Conservation (phyloP, 1,284 basidiomycete species). For the Malassezia caprae region DNA sequence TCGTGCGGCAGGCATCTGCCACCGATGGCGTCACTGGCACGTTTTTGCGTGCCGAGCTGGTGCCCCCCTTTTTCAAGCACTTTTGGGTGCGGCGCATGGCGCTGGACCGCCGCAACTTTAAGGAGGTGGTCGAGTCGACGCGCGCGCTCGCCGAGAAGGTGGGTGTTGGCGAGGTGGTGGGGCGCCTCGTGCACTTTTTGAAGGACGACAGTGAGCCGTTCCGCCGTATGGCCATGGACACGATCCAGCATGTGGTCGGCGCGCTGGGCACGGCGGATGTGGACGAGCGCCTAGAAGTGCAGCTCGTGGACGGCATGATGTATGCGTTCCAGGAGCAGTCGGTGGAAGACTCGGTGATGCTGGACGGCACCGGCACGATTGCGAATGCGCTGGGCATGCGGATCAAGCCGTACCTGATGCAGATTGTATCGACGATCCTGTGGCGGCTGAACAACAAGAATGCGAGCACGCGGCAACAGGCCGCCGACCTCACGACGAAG, state of each 20-base stretch:
- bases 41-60: constrained; percentile 70
- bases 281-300: constrained; percentile 85
- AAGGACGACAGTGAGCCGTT: constrained; percentile 77
- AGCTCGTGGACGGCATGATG: constrained; percentile 94
- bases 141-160: constrained; percentile 94
- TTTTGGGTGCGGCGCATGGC: constrained; percentile 96
- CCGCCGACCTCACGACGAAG: constrained; percentile 87
- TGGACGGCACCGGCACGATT: constrained; percentile 94
- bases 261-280: constrained; percentile 89
- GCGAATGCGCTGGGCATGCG: constrained; percentile 91
- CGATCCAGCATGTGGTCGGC: constrained; percentile 89
- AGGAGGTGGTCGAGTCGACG: constrained; percentile 95
- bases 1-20: constrained; percentile 95
- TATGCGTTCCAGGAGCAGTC: constrained; percentile 99
- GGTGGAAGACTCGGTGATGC: constrained; percentile 95
- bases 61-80: constrained; percentile 98
- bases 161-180: constrained; percentile 89
- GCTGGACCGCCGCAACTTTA: constrained; percentile 86
- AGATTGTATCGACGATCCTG: constrained; percentile 97
- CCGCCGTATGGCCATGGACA: constrained; percentile 99
- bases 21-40: constrained; percentile 59
- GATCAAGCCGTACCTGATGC: constrained; percentile 96
- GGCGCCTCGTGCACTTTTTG: constrained; percentile 85
- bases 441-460: constrained; percentile 99
- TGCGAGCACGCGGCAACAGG: constrained; percentile 96